These are phyloP conservation scores for Syzygium grande DNA, from an alignment of 345 rosid genomes.

Conservation along the genomic window DNA sequence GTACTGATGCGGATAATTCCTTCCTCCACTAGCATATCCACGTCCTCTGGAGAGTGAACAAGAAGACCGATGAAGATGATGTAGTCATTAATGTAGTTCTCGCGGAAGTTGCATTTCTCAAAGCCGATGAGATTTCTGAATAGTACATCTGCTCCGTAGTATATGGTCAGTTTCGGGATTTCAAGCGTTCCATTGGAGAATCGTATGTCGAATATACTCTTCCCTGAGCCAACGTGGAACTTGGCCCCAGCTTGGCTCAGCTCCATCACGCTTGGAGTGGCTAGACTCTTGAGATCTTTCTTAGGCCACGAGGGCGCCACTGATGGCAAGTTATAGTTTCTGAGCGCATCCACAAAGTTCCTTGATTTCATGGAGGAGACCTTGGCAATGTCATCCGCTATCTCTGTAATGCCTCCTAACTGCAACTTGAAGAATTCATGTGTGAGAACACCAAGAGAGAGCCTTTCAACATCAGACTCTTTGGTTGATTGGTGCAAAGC, in stretches of 20 bases:
- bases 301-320: rapidly evolving
- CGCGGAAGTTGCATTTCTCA: background rate
- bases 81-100: background rate
- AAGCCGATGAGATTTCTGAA: background rate
- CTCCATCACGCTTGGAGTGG: background rate
- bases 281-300: background rate
- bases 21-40: background rate
- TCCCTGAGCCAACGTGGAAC: background rate
- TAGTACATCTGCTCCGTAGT: background rate
- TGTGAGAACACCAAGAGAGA: background rate
- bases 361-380: background rate
- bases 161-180: background rate
- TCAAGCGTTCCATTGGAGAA: background rate
- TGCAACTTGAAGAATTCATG: background rate
- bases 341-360: background rate
- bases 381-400: background rate
- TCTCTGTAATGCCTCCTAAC: background rate
- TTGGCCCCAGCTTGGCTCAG: background rate
- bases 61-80: background rate
- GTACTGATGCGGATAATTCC: background rate
- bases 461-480: background rate
- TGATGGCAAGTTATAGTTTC: background rate
- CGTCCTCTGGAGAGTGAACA: background rate
- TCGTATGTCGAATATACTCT: background rate
- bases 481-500: background rate